Percentiles rank a stretch among this genome's conserved stretches.
Conservation (phyloP, 1,284 basidiomycete genomes). For the Melampsora americana region DNA sequence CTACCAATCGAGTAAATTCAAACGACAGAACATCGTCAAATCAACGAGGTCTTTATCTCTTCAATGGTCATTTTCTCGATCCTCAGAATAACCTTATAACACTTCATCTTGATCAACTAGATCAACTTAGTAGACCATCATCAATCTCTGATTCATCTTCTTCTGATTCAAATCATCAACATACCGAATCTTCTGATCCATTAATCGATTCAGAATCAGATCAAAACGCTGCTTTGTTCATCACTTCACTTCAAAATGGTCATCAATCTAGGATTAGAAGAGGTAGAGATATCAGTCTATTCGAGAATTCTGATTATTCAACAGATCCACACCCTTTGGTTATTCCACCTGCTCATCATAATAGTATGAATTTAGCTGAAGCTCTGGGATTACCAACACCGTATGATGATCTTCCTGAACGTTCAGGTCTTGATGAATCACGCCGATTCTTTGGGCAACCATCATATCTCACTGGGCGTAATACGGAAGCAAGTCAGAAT, state of each 20-base stretch:
- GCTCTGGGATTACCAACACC: too few relatives aligned
- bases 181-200: background rate
- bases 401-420: too few relatives aligned
- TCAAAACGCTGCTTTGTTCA: background rate
- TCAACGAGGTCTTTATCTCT: background rate
- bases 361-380: too few relatives aligned
- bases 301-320: background rate
- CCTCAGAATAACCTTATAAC: background rate
- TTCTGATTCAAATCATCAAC: too few relatives aligned
- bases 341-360: too few relatives aligned
- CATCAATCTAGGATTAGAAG: background rate
- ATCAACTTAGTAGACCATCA: background rate
- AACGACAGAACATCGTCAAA: background rate
- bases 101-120: background rate
- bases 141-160: background rate
- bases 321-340: background rate
- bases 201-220: background rate
- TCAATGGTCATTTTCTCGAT: background rate
- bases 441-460: too few relatives aligned
- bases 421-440: too few relatives aligned
- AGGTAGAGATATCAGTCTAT: background rate
- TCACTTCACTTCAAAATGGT: background rate
- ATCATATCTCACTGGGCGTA: too few relatives aligned
- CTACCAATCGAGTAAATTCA: background rate
- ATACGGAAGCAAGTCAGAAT: too few relatives aligned